These are phyloP conservation scores for Nigrospora osmanthi DNA, from an alignment of 2,329 filamentous ascomycete species.

Conservation along the genomic window DNA sequence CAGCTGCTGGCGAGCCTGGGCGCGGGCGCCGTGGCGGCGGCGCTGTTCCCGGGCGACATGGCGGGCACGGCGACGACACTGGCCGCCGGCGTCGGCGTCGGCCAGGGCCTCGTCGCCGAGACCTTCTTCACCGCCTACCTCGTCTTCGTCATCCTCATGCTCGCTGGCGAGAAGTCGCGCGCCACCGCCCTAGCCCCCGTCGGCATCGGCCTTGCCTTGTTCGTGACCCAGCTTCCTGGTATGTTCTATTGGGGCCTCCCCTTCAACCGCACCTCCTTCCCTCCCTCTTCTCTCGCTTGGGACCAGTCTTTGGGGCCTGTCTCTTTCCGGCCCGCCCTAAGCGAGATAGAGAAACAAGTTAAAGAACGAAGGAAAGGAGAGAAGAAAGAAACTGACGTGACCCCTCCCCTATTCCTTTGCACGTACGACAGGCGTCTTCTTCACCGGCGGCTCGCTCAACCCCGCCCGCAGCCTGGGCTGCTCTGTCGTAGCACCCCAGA, in stretches of 20 bases:
- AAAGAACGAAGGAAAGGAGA: too few species aligned
- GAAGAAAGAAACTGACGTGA: too few species aligned
- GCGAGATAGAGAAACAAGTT: too few species aligned
- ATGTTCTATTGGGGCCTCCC: not conserved
- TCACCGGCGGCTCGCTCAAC: conserved; percentile 33
- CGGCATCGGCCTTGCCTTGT: conserved; percentile 58
- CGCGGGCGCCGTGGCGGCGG: conserved; percentile 45
- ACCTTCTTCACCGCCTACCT: conserved; percentile 53
- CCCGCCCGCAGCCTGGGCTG: conserved; percentile 35
- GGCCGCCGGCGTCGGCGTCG: conserved; percentile 18
- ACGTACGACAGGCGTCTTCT: conserved; percentile 23
- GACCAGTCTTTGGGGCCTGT: too few species aligned
- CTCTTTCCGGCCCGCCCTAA: not conserved
- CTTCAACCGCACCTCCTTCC: not conserved
- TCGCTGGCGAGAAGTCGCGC: conserved; percentile 59
- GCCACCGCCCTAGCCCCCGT: conserved; percentile 59
- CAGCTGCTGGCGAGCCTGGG: conserved; percentile 47
- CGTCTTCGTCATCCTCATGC: conserved; percentile 55
- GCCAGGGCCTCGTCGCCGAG: conserved; percentile 52
- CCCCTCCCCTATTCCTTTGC: not conserved
- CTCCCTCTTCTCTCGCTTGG: not conserved
- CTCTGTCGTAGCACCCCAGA: conserved; percentile 23
- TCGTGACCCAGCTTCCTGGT: conserved; percentile 38
- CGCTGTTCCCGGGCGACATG: conserved; percentile 43
- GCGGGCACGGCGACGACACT: conserved; percentile 12